Base-by-base conservation (phyloP, 495 filamentous ascomycete species). In the Trichoderma orchidacearum region DNA sequence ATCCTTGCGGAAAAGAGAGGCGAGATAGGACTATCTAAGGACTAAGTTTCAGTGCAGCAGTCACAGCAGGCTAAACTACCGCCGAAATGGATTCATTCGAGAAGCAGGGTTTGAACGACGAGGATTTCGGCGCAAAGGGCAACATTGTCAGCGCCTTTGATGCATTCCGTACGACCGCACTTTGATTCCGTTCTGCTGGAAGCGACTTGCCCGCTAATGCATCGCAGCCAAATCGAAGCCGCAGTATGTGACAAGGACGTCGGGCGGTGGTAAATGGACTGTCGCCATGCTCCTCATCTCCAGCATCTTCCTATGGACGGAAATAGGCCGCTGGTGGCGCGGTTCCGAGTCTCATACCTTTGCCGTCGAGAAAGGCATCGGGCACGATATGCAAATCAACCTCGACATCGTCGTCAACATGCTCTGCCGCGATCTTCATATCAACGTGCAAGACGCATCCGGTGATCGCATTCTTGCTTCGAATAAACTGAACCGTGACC, bases 371-470 rank as follows among this genome's bases (percentile, higher is more conserved):
- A 94, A 95, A 70, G 86, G 89, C 66, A 79, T 97, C 48, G 85
- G 85, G 0, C 91, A 90, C 69, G 72, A 80, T 34, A 80, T 99
- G 59, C 88, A 96, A 72, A 86, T 99, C 69, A 99, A 99, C 75
- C 75, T 97, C 30, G 93, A 99, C 73, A 81, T 95, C 30, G 88
- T 96, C 1, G 72, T 97, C n/a, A 76, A 80, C 30, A 99, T 99
- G 93, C 72, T 76, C 62, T 99, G 93, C 76, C 73, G 78, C 31
- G 83, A 90, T 64, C 77, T 99, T 18, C 88, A 95, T 71, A 75
- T 99, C 70, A 99, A 99, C 75, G 91, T 97, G 53, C 93, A 99
- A 74, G 93, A 99, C 69, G 94, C 90, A 13, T 80, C 87, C 0
- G 88, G 93, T 29, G 93, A 99, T 70, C 80, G 87, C 36, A 90